Conservation (phyloP, 139 green algal species). For the Chlamydomonas sphaeroides region DNA sequence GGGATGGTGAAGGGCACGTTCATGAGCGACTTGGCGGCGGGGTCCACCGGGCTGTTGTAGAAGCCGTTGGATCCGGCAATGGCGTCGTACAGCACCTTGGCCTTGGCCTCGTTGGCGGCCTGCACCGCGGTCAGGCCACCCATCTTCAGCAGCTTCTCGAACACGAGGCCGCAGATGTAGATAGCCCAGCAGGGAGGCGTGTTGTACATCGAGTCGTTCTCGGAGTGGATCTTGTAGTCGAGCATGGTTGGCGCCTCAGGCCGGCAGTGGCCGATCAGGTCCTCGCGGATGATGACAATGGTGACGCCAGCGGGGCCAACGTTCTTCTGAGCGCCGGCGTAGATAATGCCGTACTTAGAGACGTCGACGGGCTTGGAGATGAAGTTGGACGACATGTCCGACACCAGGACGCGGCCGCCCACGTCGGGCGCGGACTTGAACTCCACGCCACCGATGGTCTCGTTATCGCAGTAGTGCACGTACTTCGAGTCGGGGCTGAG, state of each 20-base stretch:
- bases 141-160: conserved; percentile 87
- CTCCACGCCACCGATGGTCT: conserved; percentile 99
- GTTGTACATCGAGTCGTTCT: conserved; percentile 98
- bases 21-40: conserved; percentile 89
- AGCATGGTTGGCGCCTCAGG: conserved; percentile 90
- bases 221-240: conserved; percentile 88
- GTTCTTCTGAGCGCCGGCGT: conserved; percentile 99
- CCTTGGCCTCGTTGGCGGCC: conserved; percentile 72
- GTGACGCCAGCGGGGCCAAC: conserved; percentile 93
- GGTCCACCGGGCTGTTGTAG: conserved; percentile 90
- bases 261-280: conserved; percentile 90
- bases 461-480: conserved; percentile 99
- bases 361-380: conserved; percentile 97
- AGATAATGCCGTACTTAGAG: conserved; percentile 96
- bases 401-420: conserved; percentile 78
- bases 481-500: conserved; percentile 86
- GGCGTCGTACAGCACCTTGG: conserved; percentile 89
- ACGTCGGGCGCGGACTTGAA: conserved; percentile 91
- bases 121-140: conserved; percentile 77
- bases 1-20: conserved; percentile 99
- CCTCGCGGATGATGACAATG: conserved; percentile 96
- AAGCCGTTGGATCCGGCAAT: conserved; percentile 89
- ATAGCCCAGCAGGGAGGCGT: conserved; percentile 97
- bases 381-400: conserved; percentile 99
- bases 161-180: conserved; percentile 98